Base-by-base conservation (phyloP, 805 yeast genomes). In the Ogataea haglerorum region DNA sequence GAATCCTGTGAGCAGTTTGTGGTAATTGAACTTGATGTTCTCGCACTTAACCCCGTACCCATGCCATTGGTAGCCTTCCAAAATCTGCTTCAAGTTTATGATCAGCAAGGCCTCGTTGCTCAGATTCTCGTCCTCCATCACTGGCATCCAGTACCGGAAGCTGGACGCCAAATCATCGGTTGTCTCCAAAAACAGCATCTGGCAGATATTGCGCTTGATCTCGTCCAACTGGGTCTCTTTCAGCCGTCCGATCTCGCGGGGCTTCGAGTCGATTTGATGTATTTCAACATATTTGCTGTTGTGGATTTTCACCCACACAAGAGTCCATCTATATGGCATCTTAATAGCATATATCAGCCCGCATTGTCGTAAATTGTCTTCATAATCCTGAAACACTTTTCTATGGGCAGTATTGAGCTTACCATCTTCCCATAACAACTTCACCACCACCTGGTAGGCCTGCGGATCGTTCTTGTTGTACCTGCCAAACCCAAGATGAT, bases 281-380 rank as follows among this genome's bases (percentile, higher is more conserved):
- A 56, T 43, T 28, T 49, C 43, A 4, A 51, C 48, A 22, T 32
- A 52, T 29, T 47, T 31, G 30, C 42, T 26, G 29, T 41, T 40
- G n/a, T 37, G 38, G 22, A 57, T 51, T 29, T 54, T 48, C 9
- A 57, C 38, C 63, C 63, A 58, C 2, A 58, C 33, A 16, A 55
- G 37, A 2, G 60, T 42, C 62, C 62, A 58, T 14, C 36, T 27
- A n/a, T 46, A 30, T 5, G 46, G 37, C 15, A 48, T 30, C 26
- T 51, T 51, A 2, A 56, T 34, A 1, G 56, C 57, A n/a, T 57
- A 35, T 2, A 58, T 8, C 10, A 58, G 10, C 13, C 49, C 52
- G 21, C 39, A 39, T 17, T 41, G 40, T 34, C 61, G 37, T 14
- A 49, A 35, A 10, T 40, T 27, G 5, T 32, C 44, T 15, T 10